Base-by-base conservation (phyloP, 495 filamentous ascomycete genomes). In the Platismatia glauca region DNA sequence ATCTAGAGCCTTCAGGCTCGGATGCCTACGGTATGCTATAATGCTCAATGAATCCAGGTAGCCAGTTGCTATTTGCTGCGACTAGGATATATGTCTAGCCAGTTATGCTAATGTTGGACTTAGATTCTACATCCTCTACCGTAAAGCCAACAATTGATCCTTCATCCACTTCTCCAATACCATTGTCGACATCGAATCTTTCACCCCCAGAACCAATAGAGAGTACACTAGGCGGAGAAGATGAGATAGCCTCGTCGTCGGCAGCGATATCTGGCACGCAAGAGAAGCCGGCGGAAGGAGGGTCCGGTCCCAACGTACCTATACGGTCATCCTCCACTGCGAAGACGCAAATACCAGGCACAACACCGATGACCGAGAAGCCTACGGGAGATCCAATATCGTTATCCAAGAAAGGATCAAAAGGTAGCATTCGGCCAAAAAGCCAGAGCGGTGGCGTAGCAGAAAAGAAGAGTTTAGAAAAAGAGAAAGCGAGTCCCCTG, bases 361-460 rank as follows among this genome's bases (percentile, higher is more conserved):
- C 79, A 48, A 84, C 83, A 18, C 82, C 82, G n/a, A 71, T 86
- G 66, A 86, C 82, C 65, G 87, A 88, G 56, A 83, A 82, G 55
- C 84, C 82, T 43, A 80, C 79, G 39, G 82, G 79, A 64, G 85
- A 89, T 68, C 80, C 76, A 61, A 71, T 76, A 71, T 82, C 84
- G 67, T 86, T 81, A 35, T 69, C 62, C 73, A 80, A 85, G 71
- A 76, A 81, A 72, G 74, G 81, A 63, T 84, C 90, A 56, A 89
- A 84, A 73, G 79, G 82, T 64, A 91, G 87, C 73, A 82, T 90
- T 63, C 78, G 86, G 38, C 85, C 81, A 60, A 78, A 80, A 68
- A 79, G 83, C 67, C 81, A 86, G 64, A 86, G 88, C 73, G 83
- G 84, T 56, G 92, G 86, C 74, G 81, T 84, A 60, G 78, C 78